Evolutionary conservation across 495 filamentous ascomycete genomes (phyloP).

Genomic region (Neurospora tetrasperma): DNA sequence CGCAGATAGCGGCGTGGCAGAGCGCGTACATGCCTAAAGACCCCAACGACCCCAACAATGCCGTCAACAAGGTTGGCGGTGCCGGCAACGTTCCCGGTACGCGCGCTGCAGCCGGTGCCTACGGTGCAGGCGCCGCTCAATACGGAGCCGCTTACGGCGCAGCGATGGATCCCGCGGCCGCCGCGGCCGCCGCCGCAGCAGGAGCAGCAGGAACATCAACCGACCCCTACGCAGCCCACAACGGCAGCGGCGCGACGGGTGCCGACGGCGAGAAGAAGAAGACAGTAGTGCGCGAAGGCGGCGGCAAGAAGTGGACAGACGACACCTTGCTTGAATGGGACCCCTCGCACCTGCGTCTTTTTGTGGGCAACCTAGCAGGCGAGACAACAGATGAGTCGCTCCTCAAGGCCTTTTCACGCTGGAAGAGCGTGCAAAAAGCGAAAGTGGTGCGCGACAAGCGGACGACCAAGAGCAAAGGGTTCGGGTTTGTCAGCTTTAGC

Average conservation of each 20-base stretch:
- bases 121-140: conserved; percentile 23
- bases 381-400: conserved; percentile 96
- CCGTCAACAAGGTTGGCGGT: conserved; percentile 11
- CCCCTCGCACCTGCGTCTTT: conserved; percentile 85
- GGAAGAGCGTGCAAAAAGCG: conserved; percentile 80
- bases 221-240: conserved; percentile 22
- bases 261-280: conserved; percentile 36
- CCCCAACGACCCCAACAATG: conserved; percentile 20
- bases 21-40: conserved; percentile 69
- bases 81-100: conserved; percentile 12
- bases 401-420: conserved; percentile 84
- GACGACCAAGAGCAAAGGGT: conserved; percentile 90
- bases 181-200: conserved; percentile 18
- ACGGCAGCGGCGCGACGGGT: conserved; percentile 17
- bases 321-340: conserved; percentile 78
- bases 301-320: conserved; percentile 86
- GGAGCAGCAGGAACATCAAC: conserved; percentile 7
- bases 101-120: conserved; percentile 22
- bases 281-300: conserved; percentile 79
- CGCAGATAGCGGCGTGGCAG: conserved; percentile 94
- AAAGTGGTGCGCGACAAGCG: conserved; percentile 94
- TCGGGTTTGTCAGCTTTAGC: conserved; percentile 91
- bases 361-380: conserved; percentile 95
- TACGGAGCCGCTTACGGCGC: conserved; percentile 5
- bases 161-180: conserved; percentile 20